Evolutionary conservation across 805 yeast genomes (phyloP), one percentile per base, ranked within the genome.

Genomic region (Pichia eremophila): DNA sequence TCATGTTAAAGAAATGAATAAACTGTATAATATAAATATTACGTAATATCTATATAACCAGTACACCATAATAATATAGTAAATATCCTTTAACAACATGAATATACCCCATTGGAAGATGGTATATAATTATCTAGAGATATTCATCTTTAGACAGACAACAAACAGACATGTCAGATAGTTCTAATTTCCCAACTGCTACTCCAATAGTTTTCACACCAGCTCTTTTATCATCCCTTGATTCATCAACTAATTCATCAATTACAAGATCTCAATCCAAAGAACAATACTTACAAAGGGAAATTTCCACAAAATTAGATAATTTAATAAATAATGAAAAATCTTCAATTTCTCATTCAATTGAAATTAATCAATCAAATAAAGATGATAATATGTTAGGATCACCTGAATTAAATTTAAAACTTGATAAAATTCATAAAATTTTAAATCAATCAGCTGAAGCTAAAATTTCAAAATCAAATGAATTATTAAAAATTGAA

Each of bases 171-270:
- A 22, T 22, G 25, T 22, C 34, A 40, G 8, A 5, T 31, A 14
- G 19, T 19, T 32, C 37, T 14, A 29, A 50, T 10, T 52, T 43
- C 43, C 55, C 50, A 19, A 34, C 45, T 7, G 35, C 44, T 7
- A 52, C 54, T 5, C 54, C 54, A 17, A 46, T 49, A 4, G 48
- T 51, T 25, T 48, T 48, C 19, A 89, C 98, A 44, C 96, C 98
- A 19, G 89, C 85, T 53, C 75, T 74, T 55, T 90, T 78, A 25
- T 97, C 95, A 47, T 73, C 76, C 67, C 88, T 91, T 63, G 95
- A 90, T 55, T 97, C 98, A 63, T 89, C 95, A 57, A 93, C 87
- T 64, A 50, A 48, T 7, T 42, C 54, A 11, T 34, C 55, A 15
- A 28, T 42, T 18, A 29, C 88, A 8, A 78, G 90, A 60, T 74